Evolutionary conservation across 2,329 filamentous ascomycete species (phyloP).

Genomic region (Penicillium thymicola): DNA sequence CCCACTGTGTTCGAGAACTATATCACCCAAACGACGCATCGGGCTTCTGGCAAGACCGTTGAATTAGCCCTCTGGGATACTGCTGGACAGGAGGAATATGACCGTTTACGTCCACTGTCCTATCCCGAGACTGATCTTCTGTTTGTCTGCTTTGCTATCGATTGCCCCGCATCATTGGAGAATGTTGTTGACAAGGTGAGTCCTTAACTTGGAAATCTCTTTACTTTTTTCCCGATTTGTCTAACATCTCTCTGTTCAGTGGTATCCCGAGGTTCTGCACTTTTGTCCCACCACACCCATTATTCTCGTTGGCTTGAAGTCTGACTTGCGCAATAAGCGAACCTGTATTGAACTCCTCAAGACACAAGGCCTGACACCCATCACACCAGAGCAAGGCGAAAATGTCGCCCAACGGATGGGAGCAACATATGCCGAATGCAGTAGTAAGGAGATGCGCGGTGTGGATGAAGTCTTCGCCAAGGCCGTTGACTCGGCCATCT

Average conservation of each 20-base stretch:
- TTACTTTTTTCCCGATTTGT: not conserved
- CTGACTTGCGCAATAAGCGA: slow-evolving; percentile 90
- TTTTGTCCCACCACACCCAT: slow-evolving; percentile 98
- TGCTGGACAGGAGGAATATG: slow-evolving; percentile 97
- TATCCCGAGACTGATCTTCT: slow-evolving; percentile 98
- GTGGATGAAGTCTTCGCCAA: slow-evolving; percentile 95
- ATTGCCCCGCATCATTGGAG: slow-evolving; percentile 95
- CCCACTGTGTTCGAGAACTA: slow-evolving; percentile 99
- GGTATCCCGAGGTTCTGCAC: slow-evolving; percentile 98
- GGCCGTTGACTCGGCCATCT: slow-evolving; percentile 85
- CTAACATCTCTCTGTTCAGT: slow-evolving; percentile 55
- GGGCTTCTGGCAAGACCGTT: slow-evolving; percentile 83
- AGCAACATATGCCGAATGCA: slow-evolving; percentile 96
- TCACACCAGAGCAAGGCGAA: slow-evolving; percentile 85
- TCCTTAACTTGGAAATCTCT: not conserved
- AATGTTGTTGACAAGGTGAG: slow-evolving; percentile 98
- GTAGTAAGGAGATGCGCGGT: slow-evolving; percentile 88
- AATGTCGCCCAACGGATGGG: slow-evolving; percentile 90
- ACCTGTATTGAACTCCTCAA: slow-evolving; percentile 98
- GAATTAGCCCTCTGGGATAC: slow-evolving; percentile 98
- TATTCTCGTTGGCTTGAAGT: slow-evolving; percentile 93
- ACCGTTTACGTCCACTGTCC: slow-evolving; percentile 88
- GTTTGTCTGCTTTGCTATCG: slow-evolving; percentile 98
- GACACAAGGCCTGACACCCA: slow-evolving; percentile 92
- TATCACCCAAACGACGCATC: slow-evolving; percentile 93